Conservation (phyloP, 1,284 basidiomycete species). For the Malassezia caprae region DNA sequence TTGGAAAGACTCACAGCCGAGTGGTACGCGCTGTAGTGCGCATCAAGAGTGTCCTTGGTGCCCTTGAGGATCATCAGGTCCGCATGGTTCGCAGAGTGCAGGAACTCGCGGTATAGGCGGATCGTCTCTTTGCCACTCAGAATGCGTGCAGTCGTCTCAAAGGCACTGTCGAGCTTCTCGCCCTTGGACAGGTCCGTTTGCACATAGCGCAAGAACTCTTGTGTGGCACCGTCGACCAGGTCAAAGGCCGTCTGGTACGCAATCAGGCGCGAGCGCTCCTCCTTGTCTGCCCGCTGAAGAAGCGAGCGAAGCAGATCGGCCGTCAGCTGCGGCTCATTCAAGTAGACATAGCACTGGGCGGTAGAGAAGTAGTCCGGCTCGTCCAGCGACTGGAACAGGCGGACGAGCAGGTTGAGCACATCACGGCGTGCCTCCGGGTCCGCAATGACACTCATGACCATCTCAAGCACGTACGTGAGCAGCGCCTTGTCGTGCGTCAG, state of each 20-base stretch:
- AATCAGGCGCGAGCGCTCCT: slow-evolving; percentile 35
- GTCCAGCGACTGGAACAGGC: slow-evolving; percentile 43
- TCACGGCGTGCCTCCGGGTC: slow-evolving; percentile 34
- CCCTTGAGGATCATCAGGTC: slow-evolving; percentile 44
- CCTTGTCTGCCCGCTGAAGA: slow-evolving; percentile 31
- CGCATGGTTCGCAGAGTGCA: slow-evolving; percentile 43
- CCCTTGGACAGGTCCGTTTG: slow-evolving; percentile 27
- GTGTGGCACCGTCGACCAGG: slow-evolving; percentile 47
- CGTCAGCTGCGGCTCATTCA: slow-evolving; percentile 37
- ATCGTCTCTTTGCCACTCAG: slow-evolving; percentile 45
- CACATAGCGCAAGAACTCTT: slow-evolving; percentile 46
- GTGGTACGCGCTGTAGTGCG: slow-evolving; percentile 47
- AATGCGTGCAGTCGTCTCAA: slow-evolving; percentile 20
- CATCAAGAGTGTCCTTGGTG: slow-evolving; percentile 45
- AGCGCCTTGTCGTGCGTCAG: slow-evolving; percentile 35
- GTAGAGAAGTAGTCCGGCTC: slow-evolving; percentile 46
- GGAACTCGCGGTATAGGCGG: slow-evolving; percentile 46
- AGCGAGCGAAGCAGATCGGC: slow-evolving; percentile 38
- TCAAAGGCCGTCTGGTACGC: slow-evolving; percentile 47
- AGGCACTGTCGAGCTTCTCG: slow-evolving; percentile 24
- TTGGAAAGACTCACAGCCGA: slow-evolving; percentile 46
- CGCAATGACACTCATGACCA: slow-evolving; percentile 37
- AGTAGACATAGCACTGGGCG: slow-evolving; percentile 47
- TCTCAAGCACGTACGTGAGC: slow-evolving; percentile 44
- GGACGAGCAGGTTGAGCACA: slow-evolving; percentile 44